Evolutionary conservation across 1,284 basidiomycete genomes (phyloP), one percentile per base, ranked within the genome.

Genomic region (Lentinus polychrous): DNA sequence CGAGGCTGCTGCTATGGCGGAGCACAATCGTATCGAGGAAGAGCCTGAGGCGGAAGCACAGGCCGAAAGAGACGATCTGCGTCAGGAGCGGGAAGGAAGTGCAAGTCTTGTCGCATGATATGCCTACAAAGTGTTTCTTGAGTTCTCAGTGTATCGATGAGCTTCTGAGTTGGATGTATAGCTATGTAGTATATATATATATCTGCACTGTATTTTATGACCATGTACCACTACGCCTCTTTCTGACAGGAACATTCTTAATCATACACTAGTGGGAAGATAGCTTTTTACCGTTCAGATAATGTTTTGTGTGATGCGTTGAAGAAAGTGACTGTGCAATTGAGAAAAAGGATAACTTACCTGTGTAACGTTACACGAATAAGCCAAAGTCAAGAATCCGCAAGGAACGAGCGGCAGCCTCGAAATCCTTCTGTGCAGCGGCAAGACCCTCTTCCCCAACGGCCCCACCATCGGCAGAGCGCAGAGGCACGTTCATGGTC

Each of bases 21-120:
- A n/a, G 17, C 71, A 75, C 50, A 82, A 87, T 50, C 72, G 75
- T 45, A 90, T 90, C 48, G 75, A 82, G 15, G 86, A 90, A 60
- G 86, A 89, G 57, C 86, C 86, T 14, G 86, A 88, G 62, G 79
- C 86, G 7, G 87, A 89, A 60, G 79, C 70, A 1, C 85, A 87
- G 56, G 81, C 78, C 7, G 67, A 67, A 49, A 55, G 54, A 43
- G 63, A 66, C 23, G 62, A 58, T 40, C 18, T 40, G 20, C 39
- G 7, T 8, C n/a, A n/a, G n/a, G n/a, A n/a, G n/a, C n/a, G 27
- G 10, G 27, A 27, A 10, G 27, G 27, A 27, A 10, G 27, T 27
- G 27, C 27, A 5, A 10, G 27, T 27, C 5, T 10, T 27, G 27
- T 10, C 10, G 5, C 10, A 4, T 27, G 10, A 27, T 27, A 27